These are phyloP conservation scores for Cordyceps farinosa DNA, from an alignment of 2,329 filamentous ascomycete species.

Conservation along the genomic window DNA sequence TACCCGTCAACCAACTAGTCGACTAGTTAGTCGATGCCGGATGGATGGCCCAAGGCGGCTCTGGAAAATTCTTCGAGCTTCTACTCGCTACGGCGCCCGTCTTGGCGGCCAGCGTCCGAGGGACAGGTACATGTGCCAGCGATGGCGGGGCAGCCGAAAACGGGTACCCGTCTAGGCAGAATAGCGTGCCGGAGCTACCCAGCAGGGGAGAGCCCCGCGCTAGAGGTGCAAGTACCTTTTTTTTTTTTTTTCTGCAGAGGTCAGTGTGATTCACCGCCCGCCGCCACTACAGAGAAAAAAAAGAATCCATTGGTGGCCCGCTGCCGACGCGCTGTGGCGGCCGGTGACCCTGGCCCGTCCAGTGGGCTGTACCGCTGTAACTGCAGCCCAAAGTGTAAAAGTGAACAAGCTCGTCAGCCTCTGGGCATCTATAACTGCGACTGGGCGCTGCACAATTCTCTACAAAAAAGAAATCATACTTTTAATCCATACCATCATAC, in stretches of 20 bases:
- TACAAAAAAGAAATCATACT: background rate
- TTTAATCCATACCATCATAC: background rate
- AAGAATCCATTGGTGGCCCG: background rate
- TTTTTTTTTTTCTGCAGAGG: background rate
- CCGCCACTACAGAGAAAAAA: background rate
- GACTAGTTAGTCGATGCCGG: background rate
- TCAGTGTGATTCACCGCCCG: background rate
- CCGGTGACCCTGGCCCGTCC: background rate
- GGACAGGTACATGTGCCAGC: constrained; percentile 12
- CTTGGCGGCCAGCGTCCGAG: constrained; percentile 17
- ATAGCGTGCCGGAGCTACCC: background rate
- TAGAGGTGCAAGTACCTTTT: background rate
- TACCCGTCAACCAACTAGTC: background rate
- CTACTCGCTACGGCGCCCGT: constrained; percentile 20
- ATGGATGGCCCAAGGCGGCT: constrained; percentile 12
- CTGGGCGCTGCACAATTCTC: background rate
- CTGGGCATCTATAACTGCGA: background rate
- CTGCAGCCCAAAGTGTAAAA: background rate
- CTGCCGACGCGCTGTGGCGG: background rate
- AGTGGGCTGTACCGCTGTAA: background rate
- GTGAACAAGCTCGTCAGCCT: background rate
- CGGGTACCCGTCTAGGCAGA: background rate
- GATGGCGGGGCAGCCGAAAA: constrained; percentile 15
- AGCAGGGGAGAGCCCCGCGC: background rate
- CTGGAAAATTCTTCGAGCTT: constrained; percentile 29